Evolutionary conservation across 371 early-diverging fungal genomes (phyloP), one percentile per base, ranked within the genome.

Genomic region (Syncephalastrum racemosum): DNA sequence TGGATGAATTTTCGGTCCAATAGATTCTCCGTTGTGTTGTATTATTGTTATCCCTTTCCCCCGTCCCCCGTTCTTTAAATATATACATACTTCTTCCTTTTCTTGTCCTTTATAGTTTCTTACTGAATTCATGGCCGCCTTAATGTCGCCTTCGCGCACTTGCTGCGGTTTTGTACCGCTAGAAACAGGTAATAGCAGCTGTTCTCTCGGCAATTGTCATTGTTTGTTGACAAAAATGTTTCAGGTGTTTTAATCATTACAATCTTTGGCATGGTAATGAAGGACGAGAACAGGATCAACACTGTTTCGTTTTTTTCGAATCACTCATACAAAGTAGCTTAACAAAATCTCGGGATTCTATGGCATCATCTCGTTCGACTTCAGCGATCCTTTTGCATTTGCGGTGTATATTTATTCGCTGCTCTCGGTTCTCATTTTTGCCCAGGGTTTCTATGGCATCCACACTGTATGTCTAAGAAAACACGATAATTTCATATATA

Each of bases 301-400:
- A 39, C 1, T 3, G 0, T 46, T 19, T 3, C 23, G 1, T 52
- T 20, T 12, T 31, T 5, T 31, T 8, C 3, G 2, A 31, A 10
- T 10, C 10, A 12, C 36, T 31, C 36, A 31, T 31, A 18, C 16
- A 4, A 15, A 15, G 0, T 68, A 75, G 76, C 40, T 75, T 7
- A 75, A 75, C 57, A 75, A 75, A 47, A 43, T 75, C 19, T 72
- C 73, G 48, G 76, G 76, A 19, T 75, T 75, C 42, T 75, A 72
- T 56, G 76, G 76, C 3, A 58, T 75, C 24, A 41, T 70, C 25
- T 75, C 73, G 18, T 67, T 75, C 18, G 68, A 70, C 36, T 63
- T 56, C 16, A 62, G 59, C 15, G 73, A 72, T 46, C 50, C 46
- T 5, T n/a, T 68, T 20, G 68, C 68, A 2, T 68, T 68, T 16